Conservation (phyloP, 164 flowering plant species). For the Taxillus chinensis region DNA sequence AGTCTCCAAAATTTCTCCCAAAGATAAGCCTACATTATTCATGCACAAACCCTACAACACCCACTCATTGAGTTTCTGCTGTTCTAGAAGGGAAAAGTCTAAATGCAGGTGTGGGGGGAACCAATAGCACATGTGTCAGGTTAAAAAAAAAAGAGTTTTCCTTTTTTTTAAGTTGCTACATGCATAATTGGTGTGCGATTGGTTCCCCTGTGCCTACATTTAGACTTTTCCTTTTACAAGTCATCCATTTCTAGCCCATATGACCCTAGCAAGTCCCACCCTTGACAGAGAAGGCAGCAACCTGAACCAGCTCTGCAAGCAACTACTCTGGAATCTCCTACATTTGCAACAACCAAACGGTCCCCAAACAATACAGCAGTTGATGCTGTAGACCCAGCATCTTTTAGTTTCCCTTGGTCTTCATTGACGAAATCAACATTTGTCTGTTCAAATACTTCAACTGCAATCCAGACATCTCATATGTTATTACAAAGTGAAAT, state of each 20-base stretch:
- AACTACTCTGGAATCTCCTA: conserved; percentile 85
- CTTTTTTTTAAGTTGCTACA: too few relatives aligned
- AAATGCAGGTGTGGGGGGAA: too few relatives aligned
- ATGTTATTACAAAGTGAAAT: neutral
- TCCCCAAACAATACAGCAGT: conserved; percentile 56
- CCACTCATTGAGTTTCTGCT: too few relatives aligned
- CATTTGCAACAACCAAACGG: conserved; percentile 68
- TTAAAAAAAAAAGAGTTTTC: too few relatives aligned
- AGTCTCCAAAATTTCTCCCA: too few relatives aligned
- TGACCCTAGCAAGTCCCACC: conserved; percentile 7
- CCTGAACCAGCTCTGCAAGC: conserved; percentile 70
- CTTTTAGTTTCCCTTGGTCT: conserved; percentile 56
- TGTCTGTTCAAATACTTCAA: conserved; percentile 57
- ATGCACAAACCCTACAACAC: too few relatives aligned
- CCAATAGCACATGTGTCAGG: too few relatives aligned
- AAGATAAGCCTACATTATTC: too few relatives aligned
- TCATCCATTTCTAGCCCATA: neutral
- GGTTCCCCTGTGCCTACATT: too few relatives aligned
- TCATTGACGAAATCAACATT: conserved; percentile 57
- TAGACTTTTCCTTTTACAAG: too few relatives aligned
- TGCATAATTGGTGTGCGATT: too few relatives aligned
- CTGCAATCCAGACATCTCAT: conserved; percentile 25
- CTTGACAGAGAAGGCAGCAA: conserved; percentile 17
- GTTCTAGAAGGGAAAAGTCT: too few relatives aligned
- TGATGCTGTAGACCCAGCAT: conserved; percentile 85